Evolutionary conservation across 1,284 basidiomycete species (phyloP).

Genomic region (Fistulina hepatica): DNA sequence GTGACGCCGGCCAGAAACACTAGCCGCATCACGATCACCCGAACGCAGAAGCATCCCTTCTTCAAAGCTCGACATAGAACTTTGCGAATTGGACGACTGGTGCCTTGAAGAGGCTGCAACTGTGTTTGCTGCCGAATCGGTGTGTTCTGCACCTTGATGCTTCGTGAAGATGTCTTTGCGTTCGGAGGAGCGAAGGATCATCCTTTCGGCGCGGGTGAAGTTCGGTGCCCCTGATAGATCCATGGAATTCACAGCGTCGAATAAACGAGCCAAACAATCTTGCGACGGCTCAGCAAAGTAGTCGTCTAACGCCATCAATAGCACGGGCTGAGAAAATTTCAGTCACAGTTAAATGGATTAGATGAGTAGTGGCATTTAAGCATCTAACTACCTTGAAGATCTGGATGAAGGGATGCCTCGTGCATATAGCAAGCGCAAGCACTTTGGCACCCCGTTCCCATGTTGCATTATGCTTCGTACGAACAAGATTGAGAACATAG

Average conservation of each 20-base stretch:
- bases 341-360: not conserved
- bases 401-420: constrained; percentile 90
- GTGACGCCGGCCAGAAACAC: constrained; percentile 26
- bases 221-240: constrained; percentile 73
- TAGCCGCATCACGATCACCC: constrained; percentile 24
- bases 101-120: constrained; percentile 27
- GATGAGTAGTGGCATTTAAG: constrained; percentile 3
- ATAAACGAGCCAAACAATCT: constrained; percentile 79
- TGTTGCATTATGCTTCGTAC: constrained; percentile 88
- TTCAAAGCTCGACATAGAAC: constrained; percentile 58
- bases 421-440: constrained; percentile 94
- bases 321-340: constrained; percentile 79
- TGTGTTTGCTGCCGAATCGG: too few species aligned
- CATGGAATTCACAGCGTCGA: constrained; percentile 89
- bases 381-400: constrained; percentile 76
- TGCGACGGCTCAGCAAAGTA: constrained; percentile 85
- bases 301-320: constrained; percentile 90
- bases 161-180: constrained; percentile 88
- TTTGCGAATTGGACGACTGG: constrained; percentile 42
- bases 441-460: constrained; percentile 88
- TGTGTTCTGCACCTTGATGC: too few species aligned
- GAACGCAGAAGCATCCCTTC: constrained; percentile 43
- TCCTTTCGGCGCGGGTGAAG: constrained; percentile 73
- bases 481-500: constrained; percentile 91
- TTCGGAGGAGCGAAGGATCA: constrained; percentile 84